Base-by-base conservation (phyloP, 192 early-diverging fungal species). In the Entomortierella chlamydospora region DNA sequence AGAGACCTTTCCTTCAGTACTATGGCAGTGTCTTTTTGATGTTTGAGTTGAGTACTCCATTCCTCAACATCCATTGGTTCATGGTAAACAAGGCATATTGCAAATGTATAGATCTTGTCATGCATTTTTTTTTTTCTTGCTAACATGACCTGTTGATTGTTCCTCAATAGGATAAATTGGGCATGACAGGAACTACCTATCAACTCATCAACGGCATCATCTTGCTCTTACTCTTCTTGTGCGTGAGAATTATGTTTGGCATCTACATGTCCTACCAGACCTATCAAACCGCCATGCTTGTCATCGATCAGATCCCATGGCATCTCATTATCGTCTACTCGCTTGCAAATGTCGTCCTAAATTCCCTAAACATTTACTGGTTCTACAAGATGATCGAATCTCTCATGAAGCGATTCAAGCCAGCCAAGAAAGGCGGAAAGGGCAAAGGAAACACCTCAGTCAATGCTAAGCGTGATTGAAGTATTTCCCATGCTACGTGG, bases 1-100 rank as follows among this genome's bases (percentile, higher is more conserved):
- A 93, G 91, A 85, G 86, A 55, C 96, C 96, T 22, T 94, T 94
- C 64, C 80, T 96, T 51, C 89, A 91, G 73, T 95, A 95, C 83
- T 97, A 93, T 71, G 97, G 95, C 23, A 87, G 91, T 13, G 88
- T 90, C 17, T 96, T 96, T 67, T 88, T 98, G 51, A 89, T 98
- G 90, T 96, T 91, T 81, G 97, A 98, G 82, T 80, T 95, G n/a
- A 91, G 88, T 64, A 97, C 95, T 11, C 93, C 93, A 17, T 96
- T 97, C 68, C 86, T 98, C 43, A 97, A 97, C 77, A 87, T 92
- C 69, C 92, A 97, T 87, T 98, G 95, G 95, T 84, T 83, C 39
- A 83, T 83, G 83, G 78, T 83, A 76, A 45, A 53, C 4, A 29
- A 26, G 15, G 49, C 4, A 57, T 34, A 11, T 26, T 28, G 6